Evolutionary conservation across 2,329 filamentous ascomycete species (phyloP), one percentile per base, ranked within the genome.

Genomic region (Dendryphion nanum): DNA sequence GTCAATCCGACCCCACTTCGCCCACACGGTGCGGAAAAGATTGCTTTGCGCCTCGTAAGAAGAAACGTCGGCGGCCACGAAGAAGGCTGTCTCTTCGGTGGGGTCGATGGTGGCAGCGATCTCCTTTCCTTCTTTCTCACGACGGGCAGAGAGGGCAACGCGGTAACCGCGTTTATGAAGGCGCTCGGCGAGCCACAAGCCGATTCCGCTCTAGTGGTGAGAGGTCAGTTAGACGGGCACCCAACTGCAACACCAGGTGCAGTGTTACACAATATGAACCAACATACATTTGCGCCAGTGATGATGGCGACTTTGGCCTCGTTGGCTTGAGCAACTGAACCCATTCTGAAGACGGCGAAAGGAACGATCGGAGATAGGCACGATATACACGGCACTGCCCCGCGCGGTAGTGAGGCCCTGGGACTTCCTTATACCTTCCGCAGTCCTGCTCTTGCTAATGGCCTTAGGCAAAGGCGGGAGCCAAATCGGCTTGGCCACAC

Each of bases 1-100:
- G 55, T 78, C 74, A 12, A 78, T 59, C 4, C 71, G 67, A 1
- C 67, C 67, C 57, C 68, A 75, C 26, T 61, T 63, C 6, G 59
- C 41, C 59, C 66, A 74, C 0, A 72, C 70, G 3, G 58, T 42
- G 7, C 59, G 50, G 48, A 78, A 78, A 6, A 67, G 63, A 2
- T 46, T 40, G 0, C 67, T 64, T 39, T 76, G 72, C 8, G 66
- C 66, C 3, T 66, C 55, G 49, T 77, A 78, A 14, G 66, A 63
- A n/a, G 61, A 53, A 2, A 78, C 67, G 44, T 79, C 69, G 31
- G 64, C 67, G 16, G 59, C 47, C 16, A 70, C 63, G 57, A 75
- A 78, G n/a, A 53, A 55, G 2, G 68, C 67, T 2, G 58, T 60
- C 5, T 61, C 40, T 7, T 48, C 56, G 6, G 46, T 44, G 3